Base-by-base conservation (phyloP, 75 land plant species). In the Sequoiadendron giganteum region DNA sequence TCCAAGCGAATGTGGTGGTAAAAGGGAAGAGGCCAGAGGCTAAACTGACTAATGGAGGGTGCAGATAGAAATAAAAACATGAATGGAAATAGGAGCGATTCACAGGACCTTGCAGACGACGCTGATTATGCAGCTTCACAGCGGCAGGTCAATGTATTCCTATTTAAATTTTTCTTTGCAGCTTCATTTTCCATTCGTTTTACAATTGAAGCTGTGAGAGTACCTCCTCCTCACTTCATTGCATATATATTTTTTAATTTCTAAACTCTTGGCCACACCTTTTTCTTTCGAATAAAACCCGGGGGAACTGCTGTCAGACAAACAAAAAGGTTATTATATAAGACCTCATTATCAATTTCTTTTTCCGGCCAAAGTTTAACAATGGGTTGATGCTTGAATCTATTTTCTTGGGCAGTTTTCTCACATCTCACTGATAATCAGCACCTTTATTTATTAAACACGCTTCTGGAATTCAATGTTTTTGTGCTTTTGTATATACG, bases 101-200 rank as follows among this genome's bases (percentile, higher is more conserved):
- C 70, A 8, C 70, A 75, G 88, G 97, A 95, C 87, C 90, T 95
- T 34, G 92, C 94, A 43, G 95, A 95, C 93, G 97, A 94, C 80
- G 90, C 94, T 85, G 97, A 95, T 88, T 95, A 95, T 88, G 95
- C 95, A 36, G 94, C 93, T 10, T 95, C 95, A 5, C 92, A 88
- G 70, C 92, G 87, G 2, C 91, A 93, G 85, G 95, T 94, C 76
- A 43, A 39, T 81, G 39, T 8, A 7, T 70, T 28, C 19, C n/a
- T 70, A n/a, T 70, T 75, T 34, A 28, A 30, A 1, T 30, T 10
- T 72, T 2, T 7, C 65, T 58, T 58, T 19, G 25, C 25, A 5
- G 65, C 25, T 58, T 21, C 65, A 58, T 2, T 19, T 58, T 58
- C 25, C 28, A 58, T 58, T 6, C 65, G 65, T 6, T 58, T 19